phyloP scores from a whole-genome alignment of 2,329 filamentous ascomycete species.

The Nannizziopsis barbatae region DNA sequence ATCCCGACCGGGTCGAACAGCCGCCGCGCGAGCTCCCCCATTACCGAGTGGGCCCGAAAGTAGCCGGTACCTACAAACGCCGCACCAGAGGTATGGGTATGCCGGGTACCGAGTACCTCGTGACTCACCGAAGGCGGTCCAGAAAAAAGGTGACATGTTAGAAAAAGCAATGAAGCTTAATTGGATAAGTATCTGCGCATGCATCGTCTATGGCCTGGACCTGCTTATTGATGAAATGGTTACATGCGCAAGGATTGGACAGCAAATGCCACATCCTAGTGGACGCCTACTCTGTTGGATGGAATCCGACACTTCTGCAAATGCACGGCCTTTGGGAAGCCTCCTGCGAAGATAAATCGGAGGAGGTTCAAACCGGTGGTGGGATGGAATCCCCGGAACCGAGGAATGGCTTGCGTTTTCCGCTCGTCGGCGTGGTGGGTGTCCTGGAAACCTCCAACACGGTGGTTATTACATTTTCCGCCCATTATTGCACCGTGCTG shows the following conservation, averaged over 20 bases:
- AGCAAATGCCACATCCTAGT: constrained; percentile 7
- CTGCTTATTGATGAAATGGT: neutral
- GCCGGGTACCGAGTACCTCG: constrained; percentile 4
- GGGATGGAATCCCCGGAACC: no score
- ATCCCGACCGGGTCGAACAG: neutral
- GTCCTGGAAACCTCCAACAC: neutral
- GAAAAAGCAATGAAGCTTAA: neutral
- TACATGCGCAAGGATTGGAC: constrained; percentile 9
- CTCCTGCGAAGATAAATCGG: neutral
- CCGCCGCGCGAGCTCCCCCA: neutral
- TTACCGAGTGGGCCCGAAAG: neutral
- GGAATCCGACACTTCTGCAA: constrained; percentile 7
- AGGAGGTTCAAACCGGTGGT: no score
- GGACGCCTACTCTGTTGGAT: constrained; percentile 7
- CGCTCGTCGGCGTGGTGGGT: neutral
- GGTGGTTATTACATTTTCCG: neutral
- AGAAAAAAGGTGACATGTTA: neutral
- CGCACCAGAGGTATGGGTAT: neutral
- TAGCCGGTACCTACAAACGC: neutral
- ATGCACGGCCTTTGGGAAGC: constrained; percentile 5
- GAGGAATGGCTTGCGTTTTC: constrained; percentile 2
- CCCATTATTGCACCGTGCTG: neutral
- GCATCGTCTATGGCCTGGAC: constrained; percentile 8
- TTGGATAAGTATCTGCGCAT: constrained; percentile 4
- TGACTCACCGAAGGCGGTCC: neutral